A percentile compares a stretch with the other conserved stretches of the same genome.
These are phyloP conservation scores for Aspergillus biplanus DNA, from an alignment of 495 filamentous ascomycete genomes.

Conservation along the genomic window DNA sequence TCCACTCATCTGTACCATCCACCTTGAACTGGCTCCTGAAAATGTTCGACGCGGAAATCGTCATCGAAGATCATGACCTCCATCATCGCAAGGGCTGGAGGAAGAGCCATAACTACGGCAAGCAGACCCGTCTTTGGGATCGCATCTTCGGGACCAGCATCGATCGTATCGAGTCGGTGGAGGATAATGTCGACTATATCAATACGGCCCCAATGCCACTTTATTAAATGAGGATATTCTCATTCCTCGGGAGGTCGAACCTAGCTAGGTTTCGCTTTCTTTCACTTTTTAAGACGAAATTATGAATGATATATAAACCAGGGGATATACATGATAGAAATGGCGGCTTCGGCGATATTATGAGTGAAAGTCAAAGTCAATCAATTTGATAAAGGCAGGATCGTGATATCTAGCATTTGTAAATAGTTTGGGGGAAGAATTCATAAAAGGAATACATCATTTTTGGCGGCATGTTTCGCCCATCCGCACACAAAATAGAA, in stretches of 20 bases:
- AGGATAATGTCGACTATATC: conserved; percentile 43
- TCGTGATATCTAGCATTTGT: too few species aligned
- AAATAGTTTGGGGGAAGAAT: background rate
- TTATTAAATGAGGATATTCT: conserved; percentile 26
- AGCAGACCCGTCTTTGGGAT: conserved; percentile 50
- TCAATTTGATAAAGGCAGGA: background rate
- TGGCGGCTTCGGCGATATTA: background rate
- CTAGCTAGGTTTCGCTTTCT: background rate
- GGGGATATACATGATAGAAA: background rate
- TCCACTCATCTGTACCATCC: conserved; percentile 40
- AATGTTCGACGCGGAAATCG: conserved; percentile 40
- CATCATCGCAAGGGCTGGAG: conserved; percentile 50
- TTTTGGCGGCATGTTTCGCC: too few species aligned
- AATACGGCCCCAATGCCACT: conserved; percentile 31
- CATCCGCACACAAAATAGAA: too few species aligned
- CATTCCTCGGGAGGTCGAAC: background rate
- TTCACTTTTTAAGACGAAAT: background rate
- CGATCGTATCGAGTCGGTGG: conserved; percentile 39
- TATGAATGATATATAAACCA: background rate
- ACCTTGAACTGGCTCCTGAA: conserved; percentile 43
- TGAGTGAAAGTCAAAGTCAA: background rate
- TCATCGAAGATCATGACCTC: conserved; percentile 49
- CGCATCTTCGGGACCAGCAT: conserved; percentile 43
- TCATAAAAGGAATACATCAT: too few species aligned
- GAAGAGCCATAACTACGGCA: conserved; percentile 50